A percentile compares a stretch with the other conserved stretches of the same genome.
phyloP scores from a whole-genome alignment of 495 filamentous ascomycete genomes.

The Penicillium samsonianum region DNA sequence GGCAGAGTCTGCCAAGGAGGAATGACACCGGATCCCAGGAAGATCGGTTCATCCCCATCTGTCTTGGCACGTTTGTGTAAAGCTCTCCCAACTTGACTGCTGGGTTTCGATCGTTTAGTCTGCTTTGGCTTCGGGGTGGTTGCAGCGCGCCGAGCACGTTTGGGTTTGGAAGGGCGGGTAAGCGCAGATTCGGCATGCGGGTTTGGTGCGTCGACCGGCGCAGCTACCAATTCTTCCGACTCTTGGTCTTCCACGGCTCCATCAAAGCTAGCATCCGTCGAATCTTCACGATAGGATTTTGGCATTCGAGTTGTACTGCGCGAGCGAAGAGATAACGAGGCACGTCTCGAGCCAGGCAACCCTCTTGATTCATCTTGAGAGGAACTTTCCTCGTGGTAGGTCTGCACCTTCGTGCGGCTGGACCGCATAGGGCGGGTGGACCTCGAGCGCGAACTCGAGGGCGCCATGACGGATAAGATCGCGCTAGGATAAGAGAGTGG shows the following conservation, averaged over 20 bases:
- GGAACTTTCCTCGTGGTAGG: conserved; percentile 45
- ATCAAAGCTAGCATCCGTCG: conserved; percentile 38
- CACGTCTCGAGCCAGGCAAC: conserved; percentile 13
- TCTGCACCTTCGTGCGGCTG: conserved; percentile 39
- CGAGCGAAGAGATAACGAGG: conserved; percentile 39
- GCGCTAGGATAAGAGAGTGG: conserved; percentile 16
- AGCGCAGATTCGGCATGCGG: not conserved
- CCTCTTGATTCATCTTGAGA: conserved; percentile 29
- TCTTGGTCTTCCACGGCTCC: conserved; percentile 14
- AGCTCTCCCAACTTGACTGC: conserved; percentile 24
- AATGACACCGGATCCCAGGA: conserved; percentile 46
- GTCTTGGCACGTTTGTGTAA: conserved; percentile 35
- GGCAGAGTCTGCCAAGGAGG: conserved; percentile 72
- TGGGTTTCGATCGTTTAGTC: conserved; percentile 20
- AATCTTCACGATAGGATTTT: conserved; percentile 48
- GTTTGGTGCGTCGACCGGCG: conserved; percentile 10
- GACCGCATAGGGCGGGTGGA: conserved; percentile 40
- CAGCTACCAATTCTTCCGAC: conserved; percentile 11
- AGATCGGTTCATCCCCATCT: conserved; percentile 17
- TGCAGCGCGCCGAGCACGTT: conserved; percentile 12
- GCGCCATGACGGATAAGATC: conserved; percentile 29
- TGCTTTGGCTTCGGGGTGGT: conserved; percentile 20
- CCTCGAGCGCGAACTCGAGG: conserved; percentile 24
- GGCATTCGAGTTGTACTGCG: conserved; percentile 35
- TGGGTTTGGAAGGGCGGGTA: not conserved